A percentile compares a stretch with the other conserved stretches of the same genome.
These are phyloP conservation scores for Amphirosellinia nigrospora DNA, from an alignment of 495 filamentous ascomycete genomes.

Conservation along the genomic window DNA sequence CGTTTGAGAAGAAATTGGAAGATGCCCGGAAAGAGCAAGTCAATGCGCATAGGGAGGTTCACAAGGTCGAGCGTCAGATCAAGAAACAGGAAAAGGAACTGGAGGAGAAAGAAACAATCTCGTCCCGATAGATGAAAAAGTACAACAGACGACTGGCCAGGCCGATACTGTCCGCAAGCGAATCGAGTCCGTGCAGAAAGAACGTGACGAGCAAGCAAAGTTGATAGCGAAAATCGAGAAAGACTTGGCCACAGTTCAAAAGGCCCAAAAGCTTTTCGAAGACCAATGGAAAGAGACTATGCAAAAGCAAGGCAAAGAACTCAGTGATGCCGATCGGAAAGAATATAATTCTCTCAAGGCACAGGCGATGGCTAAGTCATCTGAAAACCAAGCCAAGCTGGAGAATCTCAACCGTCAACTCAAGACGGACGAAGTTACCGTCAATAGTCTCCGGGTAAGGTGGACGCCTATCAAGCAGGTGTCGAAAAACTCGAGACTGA, in stretches of 20 bases:
- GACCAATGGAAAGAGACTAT: conserved; percentile 80
- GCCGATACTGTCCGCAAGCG: conserved; percentile 68
- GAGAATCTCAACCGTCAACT: conserved; percentile 83
- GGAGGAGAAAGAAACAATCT: conserved; percentile 84
- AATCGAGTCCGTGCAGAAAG: conserved; percentile 73
- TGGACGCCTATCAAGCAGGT: conserved; percentile 76
- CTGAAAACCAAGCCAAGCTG: conserved; percentile 79
- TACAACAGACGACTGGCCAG: conserved; percentile 77
- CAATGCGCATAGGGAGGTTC: conserved; percentile 76
- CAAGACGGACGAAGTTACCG: conserved; percentile 87
- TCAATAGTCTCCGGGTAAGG: conserved; percentile 85
- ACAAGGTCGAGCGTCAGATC: conserved; percentile 81
- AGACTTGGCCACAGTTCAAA: conserved; percentile 81
- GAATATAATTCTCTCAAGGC: conserved; percentile 86
- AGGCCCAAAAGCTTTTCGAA: conserved; percentile 89
- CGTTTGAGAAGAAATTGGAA: conserved; percentile 81
- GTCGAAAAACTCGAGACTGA: conserved; percentile 76
- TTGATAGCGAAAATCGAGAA: conserved; percentile 75
- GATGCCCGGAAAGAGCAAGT: conserved; percentile 87
- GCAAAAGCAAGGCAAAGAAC: conserved; percentile 82
- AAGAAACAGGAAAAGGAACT: conserved; percentile 86
- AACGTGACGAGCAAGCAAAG: conserved; percentile 70
- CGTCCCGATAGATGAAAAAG: conserved; percentile 91
- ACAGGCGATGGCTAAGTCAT: conserved; percentile 84
- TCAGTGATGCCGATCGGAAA: conserved; percentile 85